A percentile compares a stretch with the other conserved stretches of the same genome.
phyloP scores from a whole-genome alignment of 495 filamentous ascomycete genomes.

The Astrothelium macrocarpum region DNA sequence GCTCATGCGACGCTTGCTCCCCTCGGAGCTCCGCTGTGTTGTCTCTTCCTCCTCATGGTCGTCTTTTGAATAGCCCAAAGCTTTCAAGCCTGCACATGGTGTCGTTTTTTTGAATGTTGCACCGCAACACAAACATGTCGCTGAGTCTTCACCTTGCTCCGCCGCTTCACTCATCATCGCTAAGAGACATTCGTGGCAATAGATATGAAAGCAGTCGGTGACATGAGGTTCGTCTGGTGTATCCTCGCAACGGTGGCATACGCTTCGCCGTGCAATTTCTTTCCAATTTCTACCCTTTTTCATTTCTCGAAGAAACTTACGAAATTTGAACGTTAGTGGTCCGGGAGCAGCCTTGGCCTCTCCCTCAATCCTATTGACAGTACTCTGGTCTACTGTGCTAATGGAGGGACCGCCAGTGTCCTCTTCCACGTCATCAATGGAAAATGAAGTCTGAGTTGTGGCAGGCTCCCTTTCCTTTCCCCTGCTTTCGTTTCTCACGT shows the following conservation, averaged over 20 bases:
- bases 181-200: conserved; percentile 39
- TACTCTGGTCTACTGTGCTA: not conserved
- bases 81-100: conserved; percentile 13
- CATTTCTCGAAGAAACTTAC: conserved; percentile 26
- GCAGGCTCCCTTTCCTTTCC: not conserved
- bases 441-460: not conserved
- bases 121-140: conserved; percentile 20
- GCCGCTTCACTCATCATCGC: conserved; percentile 23
- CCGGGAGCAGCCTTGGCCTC: not conserved
- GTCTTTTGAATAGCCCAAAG: not conserved
- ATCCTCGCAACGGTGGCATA: conserved; percentile 32
- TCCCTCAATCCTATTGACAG: not conserved
- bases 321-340: conserved; percentile 23
- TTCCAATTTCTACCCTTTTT: conserved; percentile 24
- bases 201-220: conserved; percentile 42
- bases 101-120: conserved; percentile 4
- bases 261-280: conserved; percentile 24
- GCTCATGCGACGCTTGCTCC: not conserved
- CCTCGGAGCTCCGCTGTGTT: not conserved
- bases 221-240: conserved; percentile 28
- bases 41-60: not conserved
- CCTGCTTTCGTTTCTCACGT: conserved; percentile 5
- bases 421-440: not conserved
- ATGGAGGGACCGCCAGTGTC: not conserved
- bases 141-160: conserved; percentile 13